Conservation (phyloP, 495 filamentous ascomycete species). For the Penicillium samsonianum region DNA sequence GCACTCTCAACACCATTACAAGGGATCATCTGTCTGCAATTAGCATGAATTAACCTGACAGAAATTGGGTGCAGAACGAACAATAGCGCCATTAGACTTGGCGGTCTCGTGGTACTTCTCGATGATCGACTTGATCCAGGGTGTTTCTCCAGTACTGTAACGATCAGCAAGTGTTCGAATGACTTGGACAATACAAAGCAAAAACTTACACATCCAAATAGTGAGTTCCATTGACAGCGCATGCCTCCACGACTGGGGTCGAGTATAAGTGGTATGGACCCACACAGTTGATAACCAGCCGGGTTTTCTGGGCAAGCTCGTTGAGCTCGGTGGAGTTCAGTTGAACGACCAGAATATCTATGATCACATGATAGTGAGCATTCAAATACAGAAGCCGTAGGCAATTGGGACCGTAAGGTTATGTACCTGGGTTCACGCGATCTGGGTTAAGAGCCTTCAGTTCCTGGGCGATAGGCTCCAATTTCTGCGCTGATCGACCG, state of each 20-base stretch:
- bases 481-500: conserved; percentile 73
- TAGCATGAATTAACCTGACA: conserved; percentile 17
- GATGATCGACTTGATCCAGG: conserved; percentile 79
- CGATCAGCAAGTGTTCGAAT: conserved; percentile 13
- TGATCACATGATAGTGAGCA: conserved; percentile 9
- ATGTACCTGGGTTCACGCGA: conserved; percentile 64
- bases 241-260: conserved; percentile 81
- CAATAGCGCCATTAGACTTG: conserved; percentile 72
- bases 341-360: conserved; percentile 54
- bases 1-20: conserved; percentile 84
- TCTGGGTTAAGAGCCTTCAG: conserved; percentile 68
- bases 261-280: conserved; percentile 83
- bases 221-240: conserved; percentile 83
- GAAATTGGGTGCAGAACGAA: conserved; percentile 29
- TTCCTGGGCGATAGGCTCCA: conserved; percentile 65
- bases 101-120: conserved; percentile 76
- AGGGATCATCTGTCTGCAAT: conserved; percentile 68
- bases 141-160: conserved; percentile 74
- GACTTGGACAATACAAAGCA: neutral
- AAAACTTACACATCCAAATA: conserved; percentile 72
- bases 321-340: conserved; percentile 65
- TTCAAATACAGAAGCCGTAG: neutral
- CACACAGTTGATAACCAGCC: conserved; percentile 77
- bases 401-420: neutral
- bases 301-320: conserved; percentile 70